Evolutionary conservation across 1,139 yeast genomes (phyloP), one percentile per base, ranked within the genome.

Genomic region (Scheffersomyces parashehatae): DNA sequence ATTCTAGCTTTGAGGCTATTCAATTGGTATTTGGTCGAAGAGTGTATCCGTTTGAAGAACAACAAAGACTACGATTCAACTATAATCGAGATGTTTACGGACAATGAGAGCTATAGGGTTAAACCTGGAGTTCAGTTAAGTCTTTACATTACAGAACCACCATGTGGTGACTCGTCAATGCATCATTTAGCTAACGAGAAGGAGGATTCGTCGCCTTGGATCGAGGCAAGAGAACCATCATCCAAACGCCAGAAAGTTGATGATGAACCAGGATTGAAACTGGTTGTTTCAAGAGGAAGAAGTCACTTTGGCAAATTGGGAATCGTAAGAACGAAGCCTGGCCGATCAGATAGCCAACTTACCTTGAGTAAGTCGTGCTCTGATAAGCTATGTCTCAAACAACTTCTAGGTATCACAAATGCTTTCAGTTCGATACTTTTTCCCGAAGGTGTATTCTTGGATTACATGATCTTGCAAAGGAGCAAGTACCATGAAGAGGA

Each of bases 101-200:
- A 5, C 44, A 43, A 5, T 35, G 31, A 1, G 0, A 43, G 49
- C 39, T 77, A 54, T 51, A 48, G 41, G 34, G 51, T 81, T 40
- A 69, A 60, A 34, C 44, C 54, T 0, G 67, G 61, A 4, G 58
- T 77, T 35, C 53, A 67, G 42, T 59, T 88, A 36, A 85, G 82
- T 0, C 57, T 91, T 45, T 87, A 84, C 50, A 70, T 88, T 1
- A 83, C 95, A 5, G 95, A 88, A 50, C 77, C 88, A 0, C 98
- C 98, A 0, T 91, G 99, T 68, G 99, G 99, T 1, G 98, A 91
- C 60, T 84, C 89, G 0, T 85, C 95, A 7, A 78, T 89, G 81
- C 37, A 61, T 30, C 51, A 53, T 35, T 36, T 53, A n/a, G 42
- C 46, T 35, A 42, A 37, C 31, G 51, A 41, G 34, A 44, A 36